A percentile compares a stretch with the other conserved stretches of the same genome.
Conservation (phyloP, 2,329 filamentous ascomycete species). For the Penicillium griseofulvum region DNA sequence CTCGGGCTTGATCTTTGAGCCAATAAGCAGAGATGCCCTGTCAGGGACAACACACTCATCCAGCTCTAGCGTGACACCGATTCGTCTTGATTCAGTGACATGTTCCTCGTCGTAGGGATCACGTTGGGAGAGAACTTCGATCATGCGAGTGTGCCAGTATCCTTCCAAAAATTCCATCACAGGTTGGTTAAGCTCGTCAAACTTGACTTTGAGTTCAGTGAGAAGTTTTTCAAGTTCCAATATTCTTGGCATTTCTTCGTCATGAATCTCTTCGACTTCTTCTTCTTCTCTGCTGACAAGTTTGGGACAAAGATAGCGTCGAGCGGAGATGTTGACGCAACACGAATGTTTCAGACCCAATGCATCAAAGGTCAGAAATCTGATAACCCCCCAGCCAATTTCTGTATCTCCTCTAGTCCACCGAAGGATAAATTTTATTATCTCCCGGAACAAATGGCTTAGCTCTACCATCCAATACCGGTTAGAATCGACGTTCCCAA, state of each 20-base stretch:
- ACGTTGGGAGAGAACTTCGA: not conserved
- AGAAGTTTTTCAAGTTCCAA: not conserved
- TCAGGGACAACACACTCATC: not conserved
- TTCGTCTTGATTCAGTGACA: not conserved
- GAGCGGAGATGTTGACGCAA: too few relatives aligned
- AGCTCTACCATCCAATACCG: too few relatives aligned
- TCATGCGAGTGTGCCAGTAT: slow-evolving; percentile 1
- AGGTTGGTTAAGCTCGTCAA: not conserved
- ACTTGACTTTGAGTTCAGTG: not conserved
- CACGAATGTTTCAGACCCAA: slow-evolving; percentile 4
- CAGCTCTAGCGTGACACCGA: not conserved
- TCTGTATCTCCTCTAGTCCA: not conserved
- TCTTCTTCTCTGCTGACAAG: not conserved
- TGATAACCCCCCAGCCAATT: not conserved
- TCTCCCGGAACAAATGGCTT: not conserved
- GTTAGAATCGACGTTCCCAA: too few relatives aligned
- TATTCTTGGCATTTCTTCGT: not conserved
- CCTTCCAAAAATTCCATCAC: slow-evolving; percentile 3
- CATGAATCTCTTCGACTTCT: not conserved
- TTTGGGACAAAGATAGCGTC: too few relatives aligned
- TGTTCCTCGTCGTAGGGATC: slow-evolving; percentile 3
- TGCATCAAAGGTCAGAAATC: slow-evolving; percentile 5
- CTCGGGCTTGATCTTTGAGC: too few relatives aligned
- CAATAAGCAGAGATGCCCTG: not conserved
- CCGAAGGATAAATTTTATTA: not conserved